phyloP scores from a whole-genome alignment of 2,329 filamentous ascomycete species.

The Colletotrichum aenigma region DNA sequence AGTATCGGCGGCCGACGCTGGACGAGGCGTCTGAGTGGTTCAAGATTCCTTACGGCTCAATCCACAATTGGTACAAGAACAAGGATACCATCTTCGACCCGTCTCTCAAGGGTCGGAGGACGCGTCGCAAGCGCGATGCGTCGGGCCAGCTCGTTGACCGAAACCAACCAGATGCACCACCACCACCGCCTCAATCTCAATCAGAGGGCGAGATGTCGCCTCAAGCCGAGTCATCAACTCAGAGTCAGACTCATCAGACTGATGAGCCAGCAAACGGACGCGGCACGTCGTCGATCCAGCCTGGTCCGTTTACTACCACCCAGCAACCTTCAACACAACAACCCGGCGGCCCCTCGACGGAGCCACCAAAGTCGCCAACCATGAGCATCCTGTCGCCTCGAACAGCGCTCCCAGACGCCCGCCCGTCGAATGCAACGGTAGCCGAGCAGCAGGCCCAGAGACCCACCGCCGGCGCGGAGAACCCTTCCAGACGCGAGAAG shows the following conservation, averaged over 20 bases:
- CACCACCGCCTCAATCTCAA: background rate
- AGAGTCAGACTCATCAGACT: background rate
- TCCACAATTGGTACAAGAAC: background rate
- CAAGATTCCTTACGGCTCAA: background rate
- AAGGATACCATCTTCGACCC: background rate
- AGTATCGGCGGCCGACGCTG: background rate
- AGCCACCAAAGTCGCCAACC: background rate
- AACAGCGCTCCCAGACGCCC: background rate
- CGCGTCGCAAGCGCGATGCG: background rate
- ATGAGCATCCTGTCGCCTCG: background rate
- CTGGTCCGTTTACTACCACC: background rate
- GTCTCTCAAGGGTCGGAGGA: background rate
- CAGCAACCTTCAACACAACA: background rate
- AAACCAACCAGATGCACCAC: background rate
- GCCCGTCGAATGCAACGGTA: background rate
- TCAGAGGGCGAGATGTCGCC: background rate
- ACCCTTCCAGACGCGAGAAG: background rate
- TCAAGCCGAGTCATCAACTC: background rate
- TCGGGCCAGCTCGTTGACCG: background rate
- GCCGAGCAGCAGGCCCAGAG: background rate
- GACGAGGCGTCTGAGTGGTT: background rate
- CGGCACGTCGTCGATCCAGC: background rate
- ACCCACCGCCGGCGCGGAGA: background rate
- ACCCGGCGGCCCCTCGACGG: background rate
- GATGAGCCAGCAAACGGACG: background rate